Conservation (phyloP, 148 eudicot species). For the Nyssa sinensis region DNA sequence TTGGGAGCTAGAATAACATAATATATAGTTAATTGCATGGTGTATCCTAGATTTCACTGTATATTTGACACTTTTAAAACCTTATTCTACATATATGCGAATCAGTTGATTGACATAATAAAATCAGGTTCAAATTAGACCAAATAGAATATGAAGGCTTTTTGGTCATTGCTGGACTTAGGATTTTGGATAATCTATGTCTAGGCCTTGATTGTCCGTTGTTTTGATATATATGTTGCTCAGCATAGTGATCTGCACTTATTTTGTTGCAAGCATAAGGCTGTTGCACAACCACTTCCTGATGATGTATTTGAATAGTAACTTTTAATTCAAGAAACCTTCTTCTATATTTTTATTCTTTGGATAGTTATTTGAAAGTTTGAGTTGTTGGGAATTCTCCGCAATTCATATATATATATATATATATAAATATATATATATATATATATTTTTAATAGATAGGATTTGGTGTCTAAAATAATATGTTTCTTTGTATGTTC, state of each 20-base stretch:
- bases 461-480: background rate
- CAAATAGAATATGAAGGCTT: no score
- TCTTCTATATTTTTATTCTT: background rate
- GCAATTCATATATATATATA: no score
- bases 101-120: background rate
- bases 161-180: background rate
- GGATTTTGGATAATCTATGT: background rate
- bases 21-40: no score
- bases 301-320: conserved; percentile 20
- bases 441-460: background rate
- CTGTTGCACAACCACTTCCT: conserved; percentile 23
- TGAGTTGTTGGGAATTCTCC: background rate
- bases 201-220: background rate
- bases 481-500: background rate
- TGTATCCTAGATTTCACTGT: no score
- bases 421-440: no score
- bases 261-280: conserved; percentile 16
- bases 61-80: background rate
- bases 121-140: background rate
- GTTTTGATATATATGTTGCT: background rate
- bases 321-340: background rate
- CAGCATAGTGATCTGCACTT: background rate
- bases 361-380: background rate
- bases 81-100: background rate
- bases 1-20: no score